These are phyloP conservation scores for Tetrahymena malaccensis DNA, from an alignment of 73 alveolate genomes.

Conservation along the genomic window DNA sequence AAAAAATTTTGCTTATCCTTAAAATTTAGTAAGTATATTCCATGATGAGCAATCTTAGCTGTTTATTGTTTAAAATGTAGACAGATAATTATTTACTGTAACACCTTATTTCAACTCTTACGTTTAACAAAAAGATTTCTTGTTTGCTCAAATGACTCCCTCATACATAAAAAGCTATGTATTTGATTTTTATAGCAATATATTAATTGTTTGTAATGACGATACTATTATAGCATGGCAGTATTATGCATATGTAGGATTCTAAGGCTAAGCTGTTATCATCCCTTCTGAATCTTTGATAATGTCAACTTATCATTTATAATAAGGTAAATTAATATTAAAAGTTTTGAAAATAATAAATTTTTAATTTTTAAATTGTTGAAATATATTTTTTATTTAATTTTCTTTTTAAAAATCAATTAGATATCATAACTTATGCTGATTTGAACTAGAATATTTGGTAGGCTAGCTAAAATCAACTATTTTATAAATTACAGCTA, in stretches of 20 bases:
- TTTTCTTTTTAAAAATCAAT: not conserved
- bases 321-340: not conserved
- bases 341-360: too few species aligned
- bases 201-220: not conserved
- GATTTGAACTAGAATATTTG: not conserved
- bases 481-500: not conserved
- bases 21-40: not conserved
- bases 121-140: not conserved
- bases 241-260: not conserved
- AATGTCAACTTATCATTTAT: not conserved
- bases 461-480: not conserved
- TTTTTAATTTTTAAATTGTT: too few species aligned
- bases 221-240: not conserved
- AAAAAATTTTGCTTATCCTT: not conserved
- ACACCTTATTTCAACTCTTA: not conserved
- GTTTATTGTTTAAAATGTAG: not conserved
- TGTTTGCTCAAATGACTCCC: not conserved
- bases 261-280: not conserved
- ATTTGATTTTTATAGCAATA: not conserved
- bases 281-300: not conserved
- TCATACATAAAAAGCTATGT: not conserved
- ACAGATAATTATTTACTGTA: not conserved
- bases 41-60: not conserved
- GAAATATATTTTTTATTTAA: not conserved
- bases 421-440: not conserved